Conservation (phyloP, 2,329 filamentous ascomycete species). For the Penicillium polonicum region DNA sequence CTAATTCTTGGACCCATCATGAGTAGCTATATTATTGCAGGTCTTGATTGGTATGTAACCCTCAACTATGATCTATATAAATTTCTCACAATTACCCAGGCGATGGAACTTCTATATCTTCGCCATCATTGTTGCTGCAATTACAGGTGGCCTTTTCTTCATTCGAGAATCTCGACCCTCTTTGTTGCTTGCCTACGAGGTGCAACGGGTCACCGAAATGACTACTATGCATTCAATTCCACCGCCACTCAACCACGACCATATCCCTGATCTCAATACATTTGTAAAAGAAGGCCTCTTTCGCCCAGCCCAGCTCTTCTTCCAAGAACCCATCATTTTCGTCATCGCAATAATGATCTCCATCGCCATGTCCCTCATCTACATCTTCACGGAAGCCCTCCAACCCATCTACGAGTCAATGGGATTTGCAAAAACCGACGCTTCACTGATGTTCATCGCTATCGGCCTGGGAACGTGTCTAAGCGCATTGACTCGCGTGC, state of each 20-base stretch:
- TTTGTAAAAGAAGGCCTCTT: constrained; percentile 43
- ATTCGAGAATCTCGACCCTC: constrained; percentile 50
- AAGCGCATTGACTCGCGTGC: constrained; percentile 45
- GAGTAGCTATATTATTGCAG: constrained; percentile 42
- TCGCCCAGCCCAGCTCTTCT: constrained; percentile 45
- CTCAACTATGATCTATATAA: neutral
- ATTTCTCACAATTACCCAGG: constrained; percentile 26
- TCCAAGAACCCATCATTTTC: constrained; percentile 50
- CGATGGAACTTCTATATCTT: constrained; percentile 49
- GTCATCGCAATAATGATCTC: constrained; percentile 46
- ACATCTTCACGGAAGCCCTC: constrained; percentile 50
- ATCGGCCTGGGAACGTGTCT: constrained; percentile 43
- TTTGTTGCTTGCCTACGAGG: constrained; percentile 40
- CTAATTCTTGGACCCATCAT: constrained; percentile 48
- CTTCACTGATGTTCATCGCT: constrained; percentile 45
- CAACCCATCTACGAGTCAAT: constrained; percentile 42
- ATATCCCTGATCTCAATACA: constrained; percentile 36
- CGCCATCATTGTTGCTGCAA: constrained; percentile 38
- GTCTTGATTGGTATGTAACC: constrained; percentile 39
- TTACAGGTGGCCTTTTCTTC: constrained; percentile 37
- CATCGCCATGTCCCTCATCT: constrained; percentile 48
- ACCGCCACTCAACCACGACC: constrained; percentile 41
- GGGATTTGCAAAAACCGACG: constrained; percentile 33
- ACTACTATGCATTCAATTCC: constrained; percentile 13
- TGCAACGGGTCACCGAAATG: constrained; percentile 30